Evolutionary conservation across 441 rosid genomes (phyloP).

Genomic region (Eruca vesicaria): DNA sequence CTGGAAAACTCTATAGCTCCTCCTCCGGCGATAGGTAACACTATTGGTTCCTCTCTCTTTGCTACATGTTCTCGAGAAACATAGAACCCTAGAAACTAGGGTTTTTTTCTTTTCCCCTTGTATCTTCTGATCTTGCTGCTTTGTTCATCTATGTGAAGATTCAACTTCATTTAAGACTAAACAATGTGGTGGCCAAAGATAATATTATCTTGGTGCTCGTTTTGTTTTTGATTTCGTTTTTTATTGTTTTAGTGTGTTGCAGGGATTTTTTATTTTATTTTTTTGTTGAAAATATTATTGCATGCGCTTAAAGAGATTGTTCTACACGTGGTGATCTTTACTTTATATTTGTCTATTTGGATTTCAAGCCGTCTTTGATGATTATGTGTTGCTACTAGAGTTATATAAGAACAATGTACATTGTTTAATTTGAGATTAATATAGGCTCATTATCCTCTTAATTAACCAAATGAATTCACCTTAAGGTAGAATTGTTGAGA

Average conservation of each 20-base stretch:
- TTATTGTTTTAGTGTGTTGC: background rate
- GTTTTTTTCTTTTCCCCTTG: background rate
- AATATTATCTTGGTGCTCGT: background rate
- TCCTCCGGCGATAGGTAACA: constrained; percentile 30
- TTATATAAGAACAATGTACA: background rate
- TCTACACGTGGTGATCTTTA: constrained; percentile 17
- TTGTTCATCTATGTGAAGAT: background rate
- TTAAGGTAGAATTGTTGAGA: background rate
- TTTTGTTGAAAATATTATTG: background rate
- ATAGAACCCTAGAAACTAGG: background rate
- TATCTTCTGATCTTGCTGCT: background rate
- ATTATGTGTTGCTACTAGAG: too few species aligned
- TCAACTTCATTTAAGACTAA: background rate
- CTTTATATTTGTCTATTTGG: background rate
- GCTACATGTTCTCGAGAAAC: background rate
- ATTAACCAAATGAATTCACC: background rate
- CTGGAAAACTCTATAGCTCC: constrained; percentile 58
- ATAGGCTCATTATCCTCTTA: background rate
- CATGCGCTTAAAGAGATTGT: constrained; percentile 8
- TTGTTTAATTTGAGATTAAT: background rate
- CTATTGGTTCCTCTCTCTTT: background rate
- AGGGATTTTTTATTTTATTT: background rate
- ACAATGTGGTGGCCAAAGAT: constrained; percentile 6
- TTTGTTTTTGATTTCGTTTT: background rate
- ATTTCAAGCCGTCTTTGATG: constrained; percentile 5